Evolutionary conservation across 495 filamentous ascomycete genomes (phyloP).

Genomic region (Lasiosphaeria hispida): DNA sequence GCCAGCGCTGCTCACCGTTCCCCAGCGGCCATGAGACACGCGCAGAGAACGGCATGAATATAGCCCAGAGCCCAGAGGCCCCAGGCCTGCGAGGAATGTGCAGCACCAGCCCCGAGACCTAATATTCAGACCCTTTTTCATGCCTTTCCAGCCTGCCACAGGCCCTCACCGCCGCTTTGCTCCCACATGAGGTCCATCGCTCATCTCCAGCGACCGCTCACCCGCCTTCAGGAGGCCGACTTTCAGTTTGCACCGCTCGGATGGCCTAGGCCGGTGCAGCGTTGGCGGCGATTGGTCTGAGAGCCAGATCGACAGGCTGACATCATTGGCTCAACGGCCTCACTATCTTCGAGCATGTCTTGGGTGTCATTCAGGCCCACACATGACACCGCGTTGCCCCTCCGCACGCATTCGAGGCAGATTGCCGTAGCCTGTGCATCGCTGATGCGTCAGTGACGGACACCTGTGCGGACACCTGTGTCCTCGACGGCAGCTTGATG

Average conservation of each 20-base stretch:
- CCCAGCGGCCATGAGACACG: too few species aligned
- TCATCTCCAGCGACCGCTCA: not conserved
- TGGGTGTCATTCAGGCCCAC: conserved; percentile 23
- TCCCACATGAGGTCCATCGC: not conserved
- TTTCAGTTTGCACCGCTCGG: conserved; percentile 11
- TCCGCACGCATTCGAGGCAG: not conserved
- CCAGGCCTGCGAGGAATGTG: too few species aligned
- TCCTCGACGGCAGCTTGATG: too few species aligned
- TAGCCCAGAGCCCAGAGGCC: too few species aligned
- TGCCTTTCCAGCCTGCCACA: too few species aligned
- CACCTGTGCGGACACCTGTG: too few species aligned
- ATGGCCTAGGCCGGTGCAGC: conserved; percentile 4
- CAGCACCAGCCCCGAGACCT: too few species aligned
- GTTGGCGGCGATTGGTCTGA: conserved; percentile 3
- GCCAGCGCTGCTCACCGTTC: not conserved
- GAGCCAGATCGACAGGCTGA: conserved; percentile 20
- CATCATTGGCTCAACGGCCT: conserved; percentile 26
- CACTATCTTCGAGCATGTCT: not conserved
- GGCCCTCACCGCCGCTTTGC: conserved; percentile 3
- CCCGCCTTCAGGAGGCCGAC: not conserved
- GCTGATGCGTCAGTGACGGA: not conserved
- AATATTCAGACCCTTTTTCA: too few species aligned
- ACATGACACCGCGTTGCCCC: conserved; percentile 14
- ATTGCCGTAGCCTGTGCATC: conserved; percentile 1
- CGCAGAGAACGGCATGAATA: too few species aligned